Percentiles rank a stretch among this genome's conserved stretches.
phyloP scores from a whole-genome alignment of 495 filamentous ascomycete species.

The Tuber indicum region DNA sequence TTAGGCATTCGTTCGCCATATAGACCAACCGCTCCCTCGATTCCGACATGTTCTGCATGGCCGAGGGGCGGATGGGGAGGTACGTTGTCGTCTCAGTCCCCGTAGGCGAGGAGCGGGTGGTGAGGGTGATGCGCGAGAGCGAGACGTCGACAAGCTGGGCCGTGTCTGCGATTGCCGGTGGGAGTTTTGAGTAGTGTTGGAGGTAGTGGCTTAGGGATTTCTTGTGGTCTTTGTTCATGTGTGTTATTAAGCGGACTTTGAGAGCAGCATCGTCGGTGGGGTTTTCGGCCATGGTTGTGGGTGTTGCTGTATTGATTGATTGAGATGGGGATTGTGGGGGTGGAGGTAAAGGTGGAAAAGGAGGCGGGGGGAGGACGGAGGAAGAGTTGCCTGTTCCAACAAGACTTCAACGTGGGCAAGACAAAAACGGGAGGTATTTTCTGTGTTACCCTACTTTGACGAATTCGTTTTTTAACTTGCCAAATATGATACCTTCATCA shows the following conservation, averaged over 20 bases:
- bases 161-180: conserved; percentile 45
- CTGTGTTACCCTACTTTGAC: neutral
- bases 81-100: conserved; percentile 44
- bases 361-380: too few species aligned
- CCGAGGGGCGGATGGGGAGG: conserved; percentile 56
- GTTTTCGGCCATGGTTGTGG: neutral
- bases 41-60: conserved; percentile 54
- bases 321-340: neutral
- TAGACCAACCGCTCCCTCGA: conserved; percentile 56
- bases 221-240: conserved; percentile 69
- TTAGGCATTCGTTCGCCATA: conserved; percentile 58
- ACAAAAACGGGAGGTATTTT: neutral
- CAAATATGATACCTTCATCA: neutral
- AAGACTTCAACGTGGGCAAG: neutral
- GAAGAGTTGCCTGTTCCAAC: neutral
- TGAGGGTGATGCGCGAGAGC: conserved; percentile 51
- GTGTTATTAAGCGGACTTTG: conserved; percentile 59
- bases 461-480: neutral
- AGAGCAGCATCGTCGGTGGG: conserved; percentile 43
- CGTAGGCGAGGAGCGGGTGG: conserved; percentile 40
- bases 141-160: conserved; percentile 55
- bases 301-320: neutral
- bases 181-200: conserved; percentile 52
- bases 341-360: neutral
- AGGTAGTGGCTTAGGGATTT: conserved; percentile 59